phyloP scores from a whole-genome alignment of 495 filamentous ascomycete genomes.

The Margaritispora aquatica region DNA sequence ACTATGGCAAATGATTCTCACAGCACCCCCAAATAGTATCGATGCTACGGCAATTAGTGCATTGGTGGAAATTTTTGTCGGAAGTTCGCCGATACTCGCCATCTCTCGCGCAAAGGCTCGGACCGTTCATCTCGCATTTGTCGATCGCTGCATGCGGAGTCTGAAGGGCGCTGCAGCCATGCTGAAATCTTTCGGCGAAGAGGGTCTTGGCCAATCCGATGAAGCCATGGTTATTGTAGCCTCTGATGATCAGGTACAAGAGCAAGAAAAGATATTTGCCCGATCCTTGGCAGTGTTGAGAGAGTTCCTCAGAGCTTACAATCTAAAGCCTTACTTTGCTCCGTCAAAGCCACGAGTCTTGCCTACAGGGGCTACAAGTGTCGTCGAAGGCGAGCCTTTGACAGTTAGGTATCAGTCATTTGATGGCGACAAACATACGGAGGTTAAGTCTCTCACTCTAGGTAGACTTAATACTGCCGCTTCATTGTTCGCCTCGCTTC shows the following conservation, averaged over 20 bases:
- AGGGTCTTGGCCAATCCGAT: slow-evolving; percentile 36
- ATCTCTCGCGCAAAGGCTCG: slow-evolving; percentile 38
- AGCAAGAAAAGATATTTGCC: slow-evolving; percentile 55
- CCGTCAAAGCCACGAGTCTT: slow-evolving; percentile 37
- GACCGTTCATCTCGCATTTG: slow-evolving; percentile 69
- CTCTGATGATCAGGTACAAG: slow-evolving; percentile 27
- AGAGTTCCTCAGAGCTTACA: slow-evolving; percentile 41
- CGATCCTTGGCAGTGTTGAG: slow-evolving; percentile 52
- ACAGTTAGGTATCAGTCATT: slow-evolving; percentile 70
- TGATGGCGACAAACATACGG: slow-evolving; percentile 48
- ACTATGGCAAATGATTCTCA: slow-evolving; percentile 78
- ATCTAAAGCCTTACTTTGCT: slow-evolving; percentile 40
- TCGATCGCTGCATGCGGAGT: slow-evolving; percentile 70
- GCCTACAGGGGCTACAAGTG: slow-evolving; percentile 30
- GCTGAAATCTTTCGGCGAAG: slow-evolving; percentile 39
- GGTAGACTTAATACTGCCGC: slow-evolving; percentile 64
- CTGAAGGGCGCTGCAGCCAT: slow-evolving; percentile 61
- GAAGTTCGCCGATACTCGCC: slow-evolving; percentile 35
- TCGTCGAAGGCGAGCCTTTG: slow-evolving; percentile 50
- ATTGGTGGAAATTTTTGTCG: slow-evolving; percentile 72
- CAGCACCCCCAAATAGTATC: slow-evolving; percentile 60
- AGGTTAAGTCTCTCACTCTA: slow-evolving; percentile 51
- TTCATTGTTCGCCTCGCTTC: slow-evolving; percentile 57
- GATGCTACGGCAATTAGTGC: slow-evolving; percentile 60
- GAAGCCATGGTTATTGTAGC: slow-evolving; percentile 43